Conservation (phyloP, 2,329 filamentous ascomycete genomes). For the Metarhizium album region DNA sequence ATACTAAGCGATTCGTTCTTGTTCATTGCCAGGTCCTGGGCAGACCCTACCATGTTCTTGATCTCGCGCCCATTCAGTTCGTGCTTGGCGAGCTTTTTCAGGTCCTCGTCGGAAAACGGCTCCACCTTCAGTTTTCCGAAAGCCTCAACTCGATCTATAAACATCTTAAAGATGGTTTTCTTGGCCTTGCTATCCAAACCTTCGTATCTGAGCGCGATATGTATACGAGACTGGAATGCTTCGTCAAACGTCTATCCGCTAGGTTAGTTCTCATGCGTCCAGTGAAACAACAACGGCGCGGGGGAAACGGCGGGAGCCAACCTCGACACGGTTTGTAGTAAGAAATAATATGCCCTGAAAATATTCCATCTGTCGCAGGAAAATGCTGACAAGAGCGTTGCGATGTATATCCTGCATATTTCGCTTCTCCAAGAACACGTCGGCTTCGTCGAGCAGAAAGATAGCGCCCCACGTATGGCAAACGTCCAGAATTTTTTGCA, state of each 20-base stretch:
- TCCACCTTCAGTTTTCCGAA: conserved; percentile 51
- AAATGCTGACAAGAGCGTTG: conserved; percentile 79
- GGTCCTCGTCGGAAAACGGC: conserved; percentile 56
- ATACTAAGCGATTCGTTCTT: conserved; percentile 62
- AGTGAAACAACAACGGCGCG: not conserved
- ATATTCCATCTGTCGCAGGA: conserved; percentile 78
- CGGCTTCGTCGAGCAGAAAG: conserved; percentile 74
- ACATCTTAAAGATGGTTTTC: conserved; percentile 73
- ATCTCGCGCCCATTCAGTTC: conserved; percentile 59
- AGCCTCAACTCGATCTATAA: conserved; percentile 60
- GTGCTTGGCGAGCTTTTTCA: conserved; percentile 53
- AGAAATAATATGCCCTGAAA: conserved; percentile 87
- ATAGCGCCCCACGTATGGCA: conserved; percentile 82
- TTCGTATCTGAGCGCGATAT: conserved; percentile 74
- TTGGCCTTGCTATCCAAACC: conserved; percentile 62
- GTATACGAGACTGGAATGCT: conserved; percentile 80
- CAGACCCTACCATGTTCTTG: conserved; percentile 78
- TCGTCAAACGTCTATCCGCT: conserved; percentile 64
- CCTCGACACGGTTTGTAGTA: conserved; percentile 76
- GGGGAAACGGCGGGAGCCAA: conserved; percentile 15
- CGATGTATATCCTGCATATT: conserved; percentile 75
- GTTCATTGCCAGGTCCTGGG: conserved; percentile 71
- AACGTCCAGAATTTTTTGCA: conserved; percentile 78
- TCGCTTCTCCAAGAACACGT: conserved; percentile 74
- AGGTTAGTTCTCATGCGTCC: not conserved